Base-by-base conservation (phyloP, 192 early-diverging fungal genomes). In the Coemansia guatemalensis region DNA sequence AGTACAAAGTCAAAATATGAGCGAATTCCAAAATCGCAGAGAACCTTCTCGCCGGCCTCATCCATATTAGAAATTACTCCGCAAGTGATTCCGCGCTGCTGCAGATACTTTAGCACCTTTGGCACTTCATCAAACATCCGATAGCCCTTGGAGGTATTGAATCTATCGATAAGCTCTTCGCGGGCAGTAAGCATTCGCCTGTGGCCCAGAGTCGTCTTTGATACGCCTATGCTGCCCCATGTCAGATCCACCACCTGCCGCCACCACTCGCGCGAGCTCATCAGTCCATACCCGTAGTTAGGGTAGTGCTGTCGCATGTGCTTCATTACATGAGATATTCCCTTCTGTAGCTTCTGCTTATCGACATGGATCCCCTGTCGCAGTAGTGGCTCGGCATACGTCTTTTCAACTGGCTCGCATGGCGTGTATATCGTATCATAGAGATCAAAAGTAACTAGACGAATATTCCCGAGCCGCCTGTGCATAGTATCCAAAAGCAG, bases 41-140 rank as follows among this genome's bases (percentile, higher is more conserved):
- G 52, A 7, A 76, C 48, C 53, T 51, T 54, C 69, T 86, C 82
- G 12, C 75, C 68, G 24, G 78, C 61, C 29, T 88, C 87, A 33
- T 88, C 87, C 57, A 82, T 85, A 58, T 88, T 88, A 53, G 83
- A 83, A 20, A 88, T 72, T 7, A 88, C 78, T 2, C 87, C 87
- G 32, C 85, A 58, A 29, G 71, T 82, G 25, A 88, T 66, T 0
- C 81, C 82, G 18, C 68, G 69, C 8, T 65, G 60, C 20, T 72
- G 65, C 48, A 88, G 53, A 60, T 84, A 72, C 48, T 64, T 54
- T 12, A 88, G 65, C 9, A 85, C 69, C 18, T 50, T 32, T 8
- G 72, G 60, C 20, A 85, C 84, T 25, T 88, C 87, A 5, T 68
- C 68, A 57, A 75, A 88, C 63, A 88, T 64, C 2, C 55, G 60